These are phyloP conservation scores for Lactarius sp. DNA, from an alignment of 768 basidiomycete species.

Conservation along the genomic window DNA sequence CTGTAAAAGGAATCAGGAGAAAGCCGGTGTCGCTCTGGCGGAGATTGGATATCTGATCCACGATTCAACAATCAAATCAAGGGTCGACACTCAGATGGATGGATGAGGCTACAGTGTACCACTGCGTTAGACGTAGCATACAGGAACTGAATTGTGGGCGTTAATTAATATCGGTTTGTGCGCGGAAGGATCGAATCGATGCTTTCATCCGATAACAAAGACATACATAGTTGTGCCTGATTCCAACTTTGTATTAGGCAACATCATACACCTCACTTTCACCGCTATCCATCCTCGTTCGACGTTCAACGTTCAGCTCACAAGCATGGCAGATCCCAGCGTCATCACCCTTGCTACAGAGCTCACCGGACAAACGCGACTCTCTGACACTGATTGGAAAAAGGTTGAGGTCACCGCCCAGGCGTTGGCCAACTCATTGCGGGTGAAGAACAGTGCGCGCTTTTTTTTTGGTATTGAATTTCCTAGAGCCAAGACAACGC, in stretches of 20 bases:
- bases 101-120: not conserved
- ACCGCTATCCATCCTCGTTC: not conserved
- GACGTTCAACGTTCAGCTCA: not conserved
- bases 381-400: conserved; percentile 22
- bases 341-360: conserved; percentile 19
- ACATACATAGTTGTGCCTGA: no score
- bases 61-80: no score
- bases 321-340: conserved; percentile 17
- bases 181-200: no score
- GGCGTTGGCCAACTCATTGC: conserved; percentile 19
- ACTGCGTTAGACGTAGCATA: no score
- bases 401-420: conserved; percentile 19
- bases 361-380: conserved; percentile 15
- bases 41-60: conserved; percentile 40
- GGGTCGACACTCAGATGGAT: no score
- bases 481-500: not conserved
- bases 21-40: conserved; percentile 43
- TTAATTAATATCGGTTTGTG: no score
- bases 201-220: no score
- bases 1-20: conserved; percentile 32
- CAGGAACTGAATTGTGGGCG: no score
- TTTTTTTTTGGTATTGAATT: not conserved
- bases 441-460: conserved; percentile 19
- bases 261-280: no score
- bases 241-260: not conserved